Conservation (phyloP, 331 rosid genomes). For the Telfairia occidentalis region DNA sequence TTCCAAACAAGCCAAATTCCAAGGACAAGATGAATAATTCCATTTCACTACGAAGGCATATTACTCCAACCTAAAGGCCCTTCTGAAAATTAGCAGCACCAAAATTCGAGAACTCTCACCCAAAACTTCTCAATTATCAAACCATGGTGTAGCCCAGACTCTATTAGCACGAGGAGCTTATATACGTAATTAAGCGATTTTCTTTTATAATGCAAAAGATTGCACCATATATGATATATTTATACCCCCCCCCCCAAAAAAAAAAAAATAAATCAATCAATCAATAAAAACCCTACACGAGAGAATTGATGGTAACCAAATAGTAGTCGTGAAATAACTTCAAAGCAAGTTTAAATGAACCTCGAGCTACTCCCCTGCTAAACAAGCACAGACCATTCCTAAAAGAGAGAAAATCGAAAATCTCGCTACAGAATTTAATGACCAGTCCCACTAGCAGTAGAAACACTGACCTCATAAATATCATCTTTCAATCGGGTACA, state of each 20-base stretch:
- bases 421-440: background rate
- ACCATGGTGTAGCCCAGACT: background rate
- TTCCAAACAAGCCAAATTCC: background rate
- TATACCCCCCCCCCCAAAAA: background rate
- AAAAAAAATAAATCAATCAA: background rate
- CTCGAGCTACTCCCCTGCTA: background rate
- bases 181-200: background rate
- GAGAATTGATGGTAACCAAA: background rate
- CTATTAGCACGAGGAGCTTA: background rate
- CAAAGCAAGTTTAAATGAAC: background rate
- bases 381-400: background rate
- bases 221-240: background rate
- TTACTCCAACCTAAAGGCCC: background rate
- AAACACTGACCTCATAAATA: slow-evolving; percentile 71
- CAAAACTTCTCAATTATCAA: background rate
- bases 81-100: background rate
- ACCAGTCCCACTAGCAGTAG: slow-evolving; percentile 2
- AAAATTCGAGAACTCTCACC: background rate
- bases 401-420: background rate
- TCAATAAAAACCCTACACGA: background rate
- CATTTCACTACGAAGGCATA: background rate
- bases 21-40: background rate
- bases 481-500: slow-evolving; percentile 89
- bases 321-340: background rate
- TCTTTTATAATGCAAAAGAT: background rate